Percentiles rank a stretch among this genome's conserved stretches.
Evolutionary conservation across 345 rosid species (phyloP).

Genomic region (Raphanus sativus): DNA sequence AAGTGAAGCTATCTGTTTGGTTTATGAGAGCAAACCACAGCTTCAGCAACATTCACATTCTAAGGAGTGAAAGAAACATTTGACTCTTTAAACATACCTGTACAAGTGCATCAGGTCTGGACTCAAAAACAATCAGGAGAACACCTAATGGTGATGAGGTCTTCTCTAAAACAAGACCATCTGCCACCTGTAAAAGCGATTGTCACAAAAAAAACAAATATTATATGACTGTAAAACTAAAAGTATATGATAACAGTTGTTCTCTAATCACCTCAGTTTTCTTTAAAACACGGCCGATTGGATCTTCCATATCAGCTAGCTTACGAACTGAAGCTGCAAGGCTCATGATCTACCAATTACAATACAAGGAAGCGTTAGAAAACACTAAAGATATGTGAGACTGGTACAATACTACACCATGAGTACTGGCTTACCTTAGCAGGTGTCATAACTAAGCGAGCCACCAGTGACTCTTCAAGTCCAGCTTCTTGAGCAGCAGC

Average conservation of each 20-base stretch:
- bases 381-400: neutral
- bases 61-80: neutral
- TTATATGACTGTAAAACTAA: slow-evolving; percentile 6
- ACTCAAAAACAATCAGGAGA: slow-evolving; percentile 91
- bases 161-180: slow-evolving; percentile 91
- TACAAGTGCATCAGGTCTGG: slow-evolving; percentile 95
- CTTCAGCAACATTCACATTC: slow-evolving; percentile 8
- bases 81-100: slow-evolving; percentile 55
- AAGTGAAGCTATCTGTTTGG: slow-evolving; percentile 85
- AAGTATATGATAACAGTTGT: slow-evolving; percentile 1
- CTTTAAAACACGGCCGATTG: slow-evolving; percentile 78
- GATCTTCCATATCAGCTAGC: slow-evolving; percentile 96
- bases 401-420: neutral
- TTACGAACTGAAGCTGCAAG: slow-evolving; percentile 77
- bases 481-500: slow-evolving; percentile 73
- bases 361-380: slow-evolving; percentile 10
- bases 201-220: slow-evolving; percentile 18
- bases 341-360: slow-evolving; percentile 59
- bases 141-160: slow-evolving; percentile 96
- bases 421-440: slow-evolving; percentile 57
- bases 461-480: slow-evolving; percentile 66
- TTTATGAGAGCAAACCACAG: slow-evolving; percentile 19
- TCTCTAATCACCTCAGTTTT: slow-evolving; percentile 69
- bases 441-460: slow-evolving; percentile 76
- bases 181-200: slow-evolving; percentile 66